Evolutionary conservation across 805 yeast genomes (phyloP).

Genomic region (Tetrapisispora fleetii): DNA sequence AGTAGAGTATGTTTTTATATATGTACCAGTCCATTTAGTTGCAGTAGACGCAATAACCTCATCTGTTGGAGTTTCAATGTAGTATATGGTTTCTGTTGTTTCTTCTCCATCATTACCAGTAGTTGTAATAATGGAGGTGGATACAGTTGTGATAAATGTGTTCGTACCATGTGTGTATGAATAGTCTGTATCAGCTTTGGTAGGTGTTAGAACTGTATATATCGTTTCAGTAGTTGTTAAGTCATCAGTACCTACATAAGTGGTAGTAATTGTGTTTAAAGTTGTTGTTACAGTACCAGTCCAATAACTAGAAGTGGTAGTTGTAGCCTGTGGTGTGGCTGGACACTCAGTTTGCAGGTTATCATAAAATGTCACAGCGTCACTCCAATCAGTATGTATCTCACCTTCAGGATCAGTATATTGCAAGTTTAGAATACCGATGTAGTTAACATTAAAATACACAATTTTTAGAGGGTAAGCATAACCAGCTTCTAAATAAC

Average conservation of each 20-base stretch:
- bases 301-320: background rate
- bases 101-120: background rate
- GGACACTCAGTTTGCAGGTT: background rate
- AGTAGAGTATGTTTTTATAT: background rate
- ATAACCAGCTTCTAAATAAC: constrained; percentile 6
- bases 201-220: background rate
- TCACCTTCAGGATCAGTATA: constrained; percentile 4
- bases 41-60: background rate
- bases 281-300: constrained; percentile 1
- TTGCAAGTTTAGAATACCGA: background rate
- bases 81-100: constrained; percentile 3
- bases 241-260: background rate
- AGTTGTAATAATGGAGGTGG: background rate
- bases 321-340: constrained; percentile 1
- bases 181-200: background rate
- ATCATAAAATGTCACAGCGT: background rate
- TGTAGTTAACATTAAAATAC: constrained; percentile 7
- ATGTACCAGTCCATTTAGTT: background rate
- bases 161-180: background rate
- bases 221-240: background rate
- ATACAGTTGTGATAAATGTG: background rate
- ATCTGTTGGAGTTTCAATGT: constrained; percentile 1
- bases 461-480: constrained; percentile 15
- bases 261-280: background rate
- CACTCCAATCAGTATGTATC: background rate